A percentile compares a stretch with the other conserved stretches of the same genome.
These are phyloP conservation scores for Fusarium lateritium DNA, from an alignment of 2,329 filamentous ascomycete species.

Conservation along the genomic window DNA sequence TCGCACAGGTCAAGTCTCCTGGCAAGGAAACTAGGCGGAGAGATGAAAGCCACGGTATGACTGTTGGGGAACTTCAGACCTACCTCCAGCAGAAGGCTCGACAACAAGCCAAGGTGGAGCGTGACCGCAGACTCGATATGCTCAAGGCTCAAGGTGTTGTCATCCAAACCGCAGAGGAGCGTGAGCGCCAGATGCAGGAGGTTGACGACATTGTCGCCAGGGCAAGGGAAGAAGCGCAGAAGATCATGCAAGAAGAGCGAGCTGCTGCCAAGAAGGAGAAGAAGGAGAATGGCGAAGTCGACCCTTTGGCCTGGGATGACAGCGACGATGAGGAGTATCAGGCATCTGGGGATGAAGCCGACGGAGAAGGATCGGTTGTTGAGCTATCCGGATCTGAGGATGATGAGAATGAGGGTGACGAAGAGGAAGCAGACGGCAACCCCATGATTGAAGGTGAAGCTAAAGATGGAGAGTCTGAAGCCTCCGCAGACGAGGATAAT, in stretches of 20 bases:
- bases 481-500: slow-evolving; percentile 40
- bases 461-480: slow-evolving; percentile 57
- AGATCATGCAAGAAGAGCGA: slow-evolving; percentile 83
- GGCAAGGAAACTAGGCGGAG: slow-evolving; percentile 64
- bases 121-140: slow-evolving; percentile 81
- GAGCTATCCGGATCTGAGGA: slow-evolving; percentile 64
- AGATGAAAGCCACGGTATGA: slow-evolving; percentile 71
- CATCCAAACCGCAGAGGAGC: slow-evolving; percentile 88
- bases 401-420: slow-evolving; percentile 52
- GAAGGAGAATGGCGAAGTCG: slow-evolving; percentile 62
- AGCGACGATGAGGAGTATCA: slow-evolving; percentile 69
- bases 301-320: slow-evolving; percentile 70
- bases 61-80: slow-evolving; percentile 76
- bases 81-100: slow-evolving; percentile 80
- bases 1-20: slow-evolving; percentile 80
- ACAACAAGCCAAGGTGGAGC: slow-evolving; percentile 83
- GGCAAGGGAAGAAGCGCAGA: slow-evolving; percentile 81
- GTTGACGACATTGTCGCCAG: slow-evolving; percentile 91
- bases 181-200: slow-evolving; percentile 83
- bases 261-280: slow-evolving; percentile 77
- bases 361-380: slow-evolving; percentile 57
- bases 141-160: slow-evolving; percentile 85
- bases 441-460: slow-evolving; percentile 59
- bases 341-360: slow-evolving; percentile 55
- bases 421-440: slow-evolving; percentile 55